Evolutionary conservation across 495 filamentous ascomycete species (phyloP).

Genomic region (Aspergillus sclerotiicarbonarius): DNA sequence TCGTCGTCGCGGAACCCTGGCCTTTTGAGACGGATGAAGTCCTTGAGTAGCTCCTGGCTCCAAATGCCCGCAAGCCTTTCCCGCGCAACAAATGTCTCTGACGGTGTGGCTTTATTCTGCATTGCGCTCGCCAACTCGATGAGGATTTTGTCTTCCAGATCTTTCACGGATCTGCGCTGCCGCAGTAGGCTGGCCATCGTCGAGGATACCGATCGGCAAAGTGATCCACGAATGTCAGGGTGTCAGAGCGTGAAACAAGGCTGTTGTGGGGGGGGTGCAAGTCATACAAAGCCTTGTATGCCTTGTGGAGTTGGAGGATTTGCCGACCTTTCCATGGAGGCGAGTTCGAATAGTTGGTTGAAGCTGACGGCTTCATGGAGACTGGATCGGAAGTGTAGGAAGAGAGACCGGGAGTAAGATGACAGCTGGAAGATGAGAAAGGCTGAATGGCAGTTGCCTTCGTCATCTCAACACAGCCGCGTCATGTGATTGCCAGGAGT

Average conservation of each 20-base stretch:
- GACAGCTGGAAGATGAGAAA: neutral
- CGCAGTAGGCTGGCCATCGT: neutral
- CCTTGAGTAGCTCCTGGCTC: constrained; percentile 2
- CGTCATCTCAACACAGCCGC: neutral
- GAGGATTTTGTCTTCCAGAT: neutral
- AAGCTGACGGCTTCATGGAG: neutral
- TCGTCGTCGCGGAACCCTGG: neutral
- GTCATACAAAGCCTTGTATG: neutral
- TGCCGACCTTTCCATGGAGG: neutral
- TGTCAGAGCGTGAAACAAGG: neutral
- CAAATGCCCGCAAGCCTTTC: constrained; percentile 11
- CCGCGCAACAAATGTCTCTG: constrained; percentile 12
- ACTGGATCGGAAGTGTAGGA: neutral
- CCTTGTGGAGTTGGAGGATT: neutral
- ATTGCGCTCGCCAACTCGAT: neutral
- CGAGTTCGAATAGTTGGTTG: neutral
- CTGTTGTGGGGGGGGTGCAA: neutral
- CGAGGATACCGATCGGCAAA: neutral
- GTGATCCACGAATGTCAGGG: no score
- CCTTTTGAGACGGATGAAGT: neutral
- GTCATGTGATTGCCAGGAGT: neutral
- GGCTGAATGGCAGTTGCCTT: neutral
- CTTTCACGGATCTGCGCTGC: neutral
- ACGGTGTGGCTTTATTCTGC: neutral
- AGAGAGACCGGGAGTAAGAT: neutral